Evolutionary conservation across 345 rosid species (phyloP).

Genomic region (Adansonia digitata): DNA sequence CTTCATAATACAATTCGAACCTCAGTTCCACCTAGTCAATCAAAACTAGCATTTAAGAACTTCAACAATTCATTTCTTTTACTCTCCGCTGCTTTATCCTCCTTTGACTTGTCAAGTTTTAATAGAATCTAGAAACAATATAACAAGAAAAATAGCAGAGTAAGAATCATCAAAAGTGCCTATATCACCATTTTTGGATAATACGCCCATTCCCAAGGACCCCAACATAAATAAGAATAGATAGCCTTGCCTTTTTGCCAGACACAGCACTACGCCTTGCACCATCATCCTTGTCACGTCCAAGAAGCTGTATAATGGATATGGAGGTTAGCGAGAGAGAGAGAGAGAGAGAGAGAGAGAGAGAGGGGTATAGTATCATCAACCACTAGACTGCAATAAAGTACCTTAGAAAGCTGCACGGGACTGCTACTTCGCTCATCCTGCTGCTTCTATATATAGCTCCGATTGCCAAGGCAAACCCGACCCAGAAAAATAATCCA

Average conservation of each 20-base stretch:
- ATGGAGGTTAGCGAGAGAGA: neutral
- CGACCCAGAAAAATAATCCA: conserved; percentile 49
- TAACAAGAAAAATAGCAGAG: neutral
- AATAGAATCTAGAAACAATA: conserved; percentile 56
- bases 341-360: neutral
- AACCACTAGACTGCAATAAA: conserved; percentile 7
- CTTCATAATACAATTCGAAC: neutral
- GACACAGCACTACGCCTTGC: conserved; percentile 95
- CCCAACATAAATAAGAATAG: neutral
- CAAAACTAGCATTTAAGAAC: conserved; percentile 94
- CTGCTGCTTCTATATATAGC: conserved; percentile 67
- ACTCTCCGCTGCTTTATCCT: conserved; percentile 87
- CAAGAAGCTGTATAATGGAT: conserved; percentile 52
- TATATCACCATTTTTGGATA: neutral
- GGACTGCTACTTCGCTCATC: conserved; percentile 74
- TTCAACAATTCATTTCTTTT: conserved; percentile 87
- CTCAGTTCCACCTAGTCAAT: conserved; percentile 37
- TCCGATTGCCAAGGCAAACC: conserved; percentile 73
- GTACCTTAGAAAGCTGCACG: conserved; percentile 90
- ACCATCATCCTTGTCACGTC: conserved; percentile 70
- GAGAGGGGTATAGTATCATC: neutral
- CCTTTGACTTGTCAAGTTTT: conserved; percentile 91
- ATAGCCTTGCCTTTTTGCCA: conserved; percentile 70
- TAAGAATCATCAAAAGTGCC: neutral
- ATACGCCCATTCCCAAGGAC: neutral